Evolutionary conservation across 2,329 filamentous ascomycete species (phyloP).

Genomic region (Arthrobotrys entomopaga): DNA sequence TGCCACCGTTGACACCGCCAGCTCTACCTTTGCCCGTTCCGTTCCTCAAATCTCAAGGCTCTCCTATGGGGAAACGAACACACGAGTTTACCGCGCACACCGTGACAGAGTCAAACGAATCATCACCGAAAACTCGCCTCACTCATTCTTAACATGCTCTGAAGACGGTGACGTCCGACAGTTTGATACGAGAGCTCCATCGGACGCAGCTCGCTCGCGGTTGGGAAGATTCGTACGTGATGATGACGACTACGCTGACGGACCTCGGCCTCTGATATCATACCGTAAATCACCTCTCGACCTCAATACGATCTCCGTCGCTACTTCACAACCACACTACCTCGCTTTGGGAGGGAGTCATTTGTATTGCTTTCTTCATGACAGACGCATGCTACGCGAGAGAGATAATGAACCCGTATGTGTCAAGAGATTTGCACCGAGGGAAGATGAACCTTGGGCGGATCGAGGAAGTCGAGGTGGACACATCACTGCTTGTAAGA

Average conservation of each 20-base stretch:
- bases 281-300: constrained; percentile 73
- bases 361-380: constrained; percentile 75
- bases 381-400: constrained; percentile 74
- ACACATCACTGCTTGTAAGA: constrained; percentile 77
- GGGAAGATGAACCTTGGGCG: constrained; percentile 67
- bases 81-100: constrained; percentile 72
- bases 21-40: constrained; percentile 63
- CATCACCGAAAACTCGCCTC: constrained; percentile 74
- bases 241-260: constrained; percentile 65
- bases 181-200: constrained; percentile 74
- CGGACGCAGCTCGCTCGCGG: constrained; percentile 59
- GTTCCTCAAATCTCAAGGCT: constrained; percentile 60
- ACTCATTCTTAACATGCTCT: constrained; percentile 75
- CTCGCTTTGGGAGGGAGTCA: constrained; percentile 76
- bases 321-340: constrained; percentile 74
- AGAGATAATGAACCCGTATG: constrained; percentile 68
- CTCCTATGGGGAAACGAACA: constrained; percentile 52
- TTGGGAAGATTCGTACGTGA: constrained; percentile 57
- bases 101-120: constrained; percentile 75
- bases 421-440: constrained; percentile 73
- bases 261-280: constrained; percentile 73
- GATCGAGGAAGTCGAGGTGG: constrained; percentile 60
- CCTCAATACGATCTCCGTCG: constrained; percentile 75
- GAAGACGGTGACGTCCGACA: constrained; percentile 77
- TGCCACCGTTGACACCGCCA: constrained; percentile 63